phyloP scores from a whole-genome alignment of 78 protist species.

The Dictyostelium brefeldianum region DNA sequence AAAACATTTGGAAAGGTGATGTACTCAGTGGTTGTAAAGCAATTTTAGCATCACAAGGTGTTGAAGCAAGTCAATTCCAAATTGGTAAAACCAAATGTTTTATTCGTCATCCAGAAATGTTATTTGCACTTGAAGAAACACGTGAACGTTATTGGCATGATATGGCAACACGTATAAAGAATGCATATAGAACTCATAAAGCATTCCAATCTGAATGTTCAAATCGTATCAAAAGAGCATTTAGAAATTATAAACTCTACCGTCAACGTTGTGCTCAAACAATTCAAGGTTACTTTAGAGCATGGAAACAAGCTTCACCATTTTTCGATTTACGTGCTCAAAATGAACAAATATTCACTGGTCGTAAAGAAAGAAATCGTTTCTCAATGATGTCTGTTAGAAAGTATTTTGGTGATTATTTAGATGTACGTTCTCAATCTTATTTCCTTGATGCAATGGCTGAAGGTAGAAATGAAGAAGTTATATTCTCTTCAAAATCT shows the following conservation, averaged over 20 bases:
- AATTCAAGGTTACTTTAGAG: slow-evolving; percentile 79
- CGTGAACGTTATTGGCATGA: slow-evolving; percentile 84
- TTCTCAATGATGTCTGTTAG: slow-evolving; percentile 71
- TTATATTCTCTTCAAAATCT: slow-evolving; percentile 75
- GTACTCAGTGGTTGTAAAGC: slow-evolving; percentile 54
- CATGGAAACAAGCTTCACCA: slow-evolving; percentile 78
- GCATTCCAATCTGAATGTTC: slow-evolving; percentile 73
- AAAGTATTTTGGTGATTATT: slow-evolving; percentile 78
- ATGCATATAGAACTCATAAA: slow-evolving; percentile 59
- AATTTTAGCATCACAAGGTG: slow-evolving; percentile 52
- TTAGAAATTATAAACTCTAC: slow-evolving; percentile 64
- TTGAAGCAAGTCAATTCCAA: slow-evolving; percentile 83
- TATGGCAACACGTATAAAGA: slow-evolving; percentile 81
- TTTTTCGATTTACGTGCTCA: slow-evolving; percentile 64
- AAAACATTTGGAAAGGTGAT: slow-evolving; percentile 83
- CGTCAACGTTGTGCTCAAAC: slow-evolving; percentile 69
- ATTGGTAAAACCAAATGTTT: slow-evolving; percentile 91
- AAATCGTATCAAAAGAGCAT: slow-evolving; percentile 79
- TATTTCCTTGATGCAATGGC: slow-evolving; percentile 81
- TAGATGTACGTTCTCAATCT: slow-evolving; percentile 73
- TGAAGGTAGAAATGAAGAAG: slow-evolving; percentile 76
- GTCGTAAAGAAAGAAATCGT: slow-evolving; percentile 77
- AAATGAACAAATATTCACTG: slow-evolving; percentile 39
- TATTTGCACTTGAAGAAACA: slow-evolving; percentile 82
- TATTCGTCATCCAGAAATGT: slow-evolving; percentile 88